Conservation (phyloP, 768 basidiomycete species). For the Gyrodon lividus region DNA sequence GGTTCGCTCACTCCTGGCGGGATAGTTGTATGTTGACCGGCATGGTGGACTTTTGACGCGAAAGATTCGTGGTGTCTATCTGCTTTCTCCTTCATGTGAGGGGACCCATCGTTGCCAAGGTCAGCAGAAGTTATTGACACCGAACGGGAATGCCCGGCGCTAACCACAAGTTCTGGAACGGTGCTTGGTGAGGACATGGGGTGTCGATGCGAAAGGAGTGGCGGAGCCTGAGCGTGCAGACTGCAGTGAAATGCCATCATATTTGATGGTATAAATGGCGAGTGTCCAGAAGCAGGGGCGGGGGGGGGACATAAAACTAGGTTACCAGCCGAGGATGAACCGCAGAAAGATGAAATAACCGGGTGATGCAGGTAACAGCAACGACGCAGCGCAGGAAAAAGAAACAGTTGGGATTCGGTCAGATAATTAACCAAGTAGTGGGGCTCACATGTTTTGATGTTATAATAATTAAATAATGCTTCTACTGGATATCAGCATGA, state of each 20-base stretch:
- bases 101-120: not conserved
- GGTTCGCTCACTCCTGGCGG: not conserved
- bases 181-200: not conserved
- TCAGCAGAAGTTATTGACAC: slow-evolving; percentile 1
- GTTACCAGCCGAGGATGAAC: not conserved
- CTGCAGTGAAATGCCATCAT: not conserved
- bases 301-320: no score
- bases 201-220: slow-evolving; percentile 1
- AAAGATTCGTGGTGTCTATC: not conserved
- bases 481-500: no score
- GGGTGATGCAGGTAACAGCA: no score
- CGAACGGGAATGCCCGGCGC: not conserved
- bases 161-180: not conserved
- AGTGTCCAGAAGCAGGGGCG: no score
- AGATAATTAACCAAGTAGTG: no score
- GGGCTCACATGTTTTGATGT: no score
- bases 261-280: not conserved
- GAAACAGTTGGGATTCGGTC: no score
- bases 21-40: not conserved
- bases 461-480: no score
- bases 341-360: no score
- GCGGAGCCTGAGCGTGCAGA: not conserved
- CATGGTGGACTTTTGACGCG: not conserved
- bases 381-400: no score
- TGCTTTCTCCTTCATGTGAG: not conserved